These are phyloP conservation scores for Dictyostelium firmibasis DNA, from an alignment of 78 protist genomes.

Conservation along the genomic window DNA sequence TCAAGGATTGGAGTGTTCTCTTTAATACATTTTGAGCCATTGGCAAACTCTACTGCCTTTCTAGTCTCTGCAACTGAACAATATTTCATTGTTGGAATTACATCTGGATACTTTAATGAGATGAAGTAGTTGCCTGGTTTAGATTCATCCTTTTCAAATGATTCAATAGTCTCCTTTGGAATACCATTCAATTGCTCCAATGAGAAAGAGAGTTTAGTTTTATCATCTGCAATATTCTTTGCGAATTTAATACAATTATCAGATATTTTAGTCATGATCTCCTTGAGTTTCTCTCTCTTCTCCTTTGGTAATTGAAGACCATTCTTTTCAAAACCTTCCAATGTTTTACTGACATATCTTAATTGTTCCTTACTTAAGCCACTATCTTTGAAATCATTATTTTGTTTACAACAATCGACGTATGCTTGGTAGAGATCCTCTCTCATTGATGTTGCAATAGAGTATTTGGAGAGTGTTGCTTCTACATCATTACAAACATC, in stretches of 20 bases:
- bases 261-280: slow-evolving; percentile 62
- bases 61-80: slow-evolving; percentile 67
- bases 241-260: slow-evolving; percentile 44
- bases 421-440: slow-evolving; percentile 63
- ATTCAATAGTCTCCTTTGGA: slow-evolving; percentile 70
- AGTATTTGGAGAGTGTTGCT: slow-evolving; percentile 20
- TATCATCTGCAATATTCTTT: slow-evolving; percentile 85
- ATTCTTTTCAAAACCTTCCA: slow-evolving; percentile 77
- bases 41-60: slow-evolving; percentile 22
- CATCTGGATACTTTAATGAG: slow-evolving; percentile 83
- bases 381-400: neutral
- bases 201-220: slow-evolving; percentile 49
- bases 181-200: slow-evolving; percentile 78
- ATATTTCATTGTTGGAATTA: slow-evolving; percentile 72
- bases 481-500: slow-evolving; percentile 48
- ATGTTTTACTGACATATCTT: slow-evolving; percentile 42
- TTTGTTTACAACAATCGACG: neutral
- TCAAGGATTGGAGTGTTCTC: slow-evolving; percentile 57
- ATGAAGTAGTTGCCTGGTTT: slow-evolving; percentile 37
- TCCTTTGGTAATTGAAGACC: slow-evolving; percentile 80
- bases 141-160: slow-evolving; percentile 15
- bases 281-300: slow-evolving; percentile 49
- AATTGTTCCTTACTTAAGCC: neutral
- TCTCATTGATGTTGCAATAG: slow-evolving; percentile 22
- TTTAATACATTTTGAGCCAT: slow-evolving; percentile 9